phyloP scores from a whole-genome alignment of 1,284 basidiomycete genomes.

The Puccinia novopanici region DNA sequence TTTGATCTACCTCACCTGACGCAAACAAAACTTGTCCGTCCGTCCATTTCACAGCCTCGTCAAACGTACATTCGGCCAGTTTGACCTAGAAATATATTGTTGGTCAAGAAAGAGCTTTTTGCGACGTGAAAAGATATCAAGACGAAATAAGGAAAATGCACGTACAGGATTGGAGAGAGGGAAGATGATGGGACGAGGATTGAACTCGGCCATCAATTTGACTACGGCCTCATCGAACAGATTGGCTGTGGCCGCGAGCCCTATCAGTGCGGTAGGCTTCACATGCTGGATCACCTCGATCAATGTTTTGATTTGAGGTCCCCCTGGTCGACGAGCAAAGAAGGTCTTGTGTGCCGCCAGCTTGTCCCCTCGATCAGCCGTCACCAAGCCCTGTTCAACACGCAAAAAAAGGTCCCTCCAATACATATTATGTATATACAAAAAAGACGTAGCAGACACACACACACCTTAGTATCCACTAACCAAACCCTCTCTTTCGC shows the following conservation, averaged over 20 bases:
- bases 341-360: conserved; percentile 85
- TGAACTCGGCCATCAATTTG: conserved; percentile 77
- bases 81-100: conserved; percentile 21
- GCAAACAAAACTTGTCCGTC: conserved; percentile 70
- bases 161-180: conserved; percentile 90
- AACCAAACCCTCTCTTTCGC: conserved; percentile 78
- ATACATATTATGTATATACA: too few species aligned
- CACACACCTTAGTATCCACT: conserved; percentile 69
- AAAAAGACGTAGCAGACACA: too few species aligned
- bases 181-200: conserved; percentile 87
- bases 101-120: background rate
- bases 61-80: conserved; percentile 69
- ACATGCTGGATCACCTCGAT: conserved; percentile 77
- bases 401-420: background rate
- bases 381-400: conserved; percentile 70
- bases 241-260: conserved; percentile 81
- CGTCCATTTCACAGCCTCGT: conserved; percentile 77
- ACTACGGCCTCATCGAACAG: conserved; percentile 79
- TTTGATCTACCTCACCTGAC: conserved; percentile 62
- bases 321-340: conserved; percentile 75
- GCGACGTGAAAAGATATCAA: background rate
- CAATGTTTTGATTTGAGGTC: conserved; percentile 73
- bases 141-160: conserved; percentile 52
- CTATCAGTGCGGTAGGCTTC: conserved; percentile 85
- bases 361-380: conserved; percentile 64